These are phyloP conservation scores for Phytopythium cucurbitacearum DNA, from an alignment of 352 stramenopile genomes.

Conservation along the genomic window DNA sequence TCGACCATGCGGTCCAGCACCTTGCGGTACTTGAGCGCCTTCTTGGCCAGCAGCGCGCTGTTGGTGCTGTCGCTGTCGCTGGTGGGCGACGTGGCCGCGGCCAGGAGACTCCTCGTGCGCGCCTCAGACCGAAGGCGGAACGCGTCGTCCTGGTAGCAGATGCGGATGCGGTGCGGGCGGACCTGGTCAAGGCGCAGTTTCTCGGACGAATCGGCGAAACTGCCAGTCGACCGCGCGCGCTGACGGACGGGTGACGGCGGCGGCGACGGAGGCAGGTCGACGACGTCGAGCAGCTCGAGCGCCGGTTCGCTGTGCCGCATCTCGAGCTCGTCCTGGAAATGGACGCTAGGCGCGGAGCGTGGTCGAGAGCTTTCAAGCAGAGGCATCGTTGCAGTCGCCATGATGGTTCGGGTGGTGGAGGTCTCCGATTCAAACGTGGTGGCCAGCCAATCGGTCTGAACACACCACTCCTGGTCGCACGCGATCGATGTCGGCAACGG, in stretches of 20 bases:
- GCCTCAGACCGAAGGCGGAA: slow-evolving; percentile 27
- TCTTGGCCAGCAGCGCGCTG: slow-evolving; percentile 36
- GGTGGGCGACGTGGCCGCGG: slow-evolving; percentile 14
- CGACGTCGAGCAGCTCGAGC: background rate
- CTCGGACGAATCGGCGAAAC: background rate
- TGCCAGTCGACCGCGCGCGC: slow-evolving; percentile 2
- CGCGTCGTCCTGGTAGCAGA: slow-evolving; percentile 39
- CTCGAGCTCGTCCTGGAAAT: background rate
- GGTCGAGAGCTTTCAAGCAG: background rate
- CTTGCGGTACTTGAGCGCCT: slow-evolving; percentile 57
- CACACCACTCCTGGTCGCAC: too few relatives aligned
- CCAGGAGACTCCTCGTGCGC: slow-evolving; percentile 27
- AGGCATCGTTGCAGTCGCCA: background rate
- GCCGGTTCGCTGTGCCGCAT: slow-evolving; percentile 1
- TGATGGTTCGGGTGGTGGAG: background rate
- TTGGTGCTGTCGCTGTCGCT: slow-evolving; percentile 17
- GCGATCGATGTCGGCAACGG: background rate
- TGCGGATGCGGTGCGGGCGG: slow-evolving; percentile 22
- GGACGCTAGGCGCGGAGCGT: background rate
- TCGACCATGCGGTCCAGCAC: slow-evolving; percentile 33
- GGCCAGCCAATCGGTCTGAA: too few relatives aligned
- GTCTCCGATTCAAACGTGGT: background rate
- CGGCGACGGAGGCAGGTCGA: background rate
- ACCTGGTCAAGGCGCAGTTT: background rate
- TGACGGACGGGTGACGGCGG: slow-evolving; percentile 2